Conservation (phyloP, 305 asterid species). For the Fraxinus paxiana region DNA sequence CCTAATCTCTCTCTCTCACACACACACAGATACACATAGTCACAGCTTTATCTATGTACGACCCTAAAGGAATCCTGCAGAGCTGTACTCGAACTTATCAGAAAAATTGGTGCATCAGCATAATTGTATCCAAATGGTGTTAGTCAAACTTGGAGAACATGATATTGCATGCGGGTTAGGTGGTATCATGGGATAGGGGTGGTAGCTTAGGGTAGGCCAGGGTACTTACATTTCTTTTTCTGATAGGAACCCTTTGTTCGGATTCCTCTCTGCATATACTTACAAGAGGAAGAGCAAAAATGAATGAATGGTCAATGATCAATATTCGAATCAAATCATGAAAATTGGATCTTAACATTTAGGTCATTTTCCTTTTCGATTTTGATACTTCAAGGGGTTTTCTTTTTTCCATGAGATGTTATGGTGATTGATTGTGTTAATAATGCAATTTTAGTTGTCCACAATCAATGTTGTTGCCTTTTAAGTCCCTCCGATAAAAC, state of each 20-base stretch:
- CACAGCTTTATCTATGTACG: neutral
- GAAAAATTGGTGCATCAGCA: neutral
- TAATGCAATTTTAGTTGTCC: neutral
- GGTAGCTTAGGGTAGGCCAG: neutral
- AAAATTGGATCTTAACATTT: neutral
- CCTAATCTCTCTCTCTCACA: neutral
- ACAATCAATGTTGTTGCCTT: neutral
- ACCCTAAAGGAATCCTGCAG: constrained; percentile 4
- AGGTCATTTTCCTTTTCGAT: neutral
- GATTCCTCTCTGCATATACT: neutral
- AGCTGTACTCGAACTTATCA: neutral
- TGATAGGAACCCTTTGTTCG: neutral
- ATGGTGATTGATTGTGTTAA: neutral
- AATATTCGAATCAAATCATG: neutral
- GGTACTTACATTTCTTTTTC: neutral
- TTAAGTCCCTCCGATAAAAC: neutral
- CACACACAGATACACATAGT: neutral
- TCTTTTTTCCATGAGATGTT: neutral
- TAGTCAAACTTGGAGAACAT: neutral
- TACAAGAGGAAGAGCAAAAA: neutral
- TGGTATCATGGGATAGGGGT: neutral
- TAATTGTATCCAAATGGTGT: neutral
- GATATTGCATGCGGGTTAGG: neutral
- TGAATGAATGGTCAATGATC: constrained; percentile 9
- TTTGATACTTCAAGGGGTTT: neutral